Conservation (phyloP, 306 rosid genomes). For the Trifolium pratense region DNA sequence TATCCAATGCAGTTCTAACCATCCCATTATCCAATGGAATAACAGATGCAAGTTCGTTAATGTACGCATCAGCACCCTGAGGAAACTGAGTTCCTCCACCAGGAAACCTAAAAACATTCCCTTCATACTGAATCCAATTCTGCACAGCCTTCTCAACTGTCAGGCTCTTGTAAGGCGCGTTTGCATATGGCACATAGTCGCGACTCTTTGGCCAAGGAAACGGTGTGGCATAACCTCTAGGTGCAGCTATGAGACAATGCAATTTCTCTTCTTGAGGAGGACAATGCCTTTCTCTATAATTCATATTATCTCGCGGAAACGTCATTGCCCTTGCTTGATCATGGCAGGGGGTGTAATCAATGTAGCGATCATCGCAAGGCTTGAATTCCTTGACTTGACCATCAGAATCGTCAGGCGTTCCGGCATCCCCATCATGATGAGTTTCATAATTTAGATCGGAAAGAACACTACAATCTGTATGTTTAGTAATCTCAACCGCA, state of each 20-base stretch:
- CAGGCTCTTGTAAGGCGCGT: constrained; percentile 80
- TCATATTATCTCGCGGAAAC: constrained; percentile 73
- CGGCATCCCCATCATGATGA: constrained; percentile 60
- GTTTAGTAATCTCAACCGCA: constrained; percentile 70
- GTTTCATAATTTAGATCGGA: constrained; percentile 72
- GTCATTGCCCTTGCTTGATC: constrained; percentile 78
- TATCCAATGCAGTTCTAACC: constrained; percentile 78
- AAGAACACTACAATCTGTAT: constrained; percentile 73
- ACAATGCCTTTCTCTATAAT: constrained; percentile 81
- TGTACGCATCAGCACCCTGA: constrained; percentile 82
- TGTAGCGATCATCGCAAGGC: constrained; percentile 55
- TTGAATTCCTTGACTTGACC: constrained; percentile 53
- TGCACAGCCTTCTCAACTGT: constrained; percentile 90
- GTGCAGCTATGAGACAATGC: constrained; percentile 83
- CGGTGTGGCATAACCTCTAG: constrained; percentile 74
- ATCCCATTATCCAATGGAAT: constrained; percentile 74
- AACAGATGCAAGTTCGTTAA: constrained; percentile 72
- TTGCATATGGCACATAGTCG: constrained; percentile 78
- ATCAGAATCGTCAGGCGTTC: constrained; percentile 44
- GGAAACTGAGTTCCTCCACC: constrained; percentile 94
- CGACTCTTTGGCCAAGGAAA: constrained; percentile 86
- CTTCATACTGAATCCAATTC: constrained; percentile 90
- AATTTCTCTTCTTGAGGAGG: constrained; percentile 71
- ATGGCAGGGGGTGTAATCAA: constrained; percentile 84
- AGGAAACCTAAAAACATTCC: constrained; percentile 82